These are phyloP conservation scores for Strobilomyces echinocephalus DNA, from an alignment of 768 basidiomycete species.

Conservation along the genomic window DNA sequence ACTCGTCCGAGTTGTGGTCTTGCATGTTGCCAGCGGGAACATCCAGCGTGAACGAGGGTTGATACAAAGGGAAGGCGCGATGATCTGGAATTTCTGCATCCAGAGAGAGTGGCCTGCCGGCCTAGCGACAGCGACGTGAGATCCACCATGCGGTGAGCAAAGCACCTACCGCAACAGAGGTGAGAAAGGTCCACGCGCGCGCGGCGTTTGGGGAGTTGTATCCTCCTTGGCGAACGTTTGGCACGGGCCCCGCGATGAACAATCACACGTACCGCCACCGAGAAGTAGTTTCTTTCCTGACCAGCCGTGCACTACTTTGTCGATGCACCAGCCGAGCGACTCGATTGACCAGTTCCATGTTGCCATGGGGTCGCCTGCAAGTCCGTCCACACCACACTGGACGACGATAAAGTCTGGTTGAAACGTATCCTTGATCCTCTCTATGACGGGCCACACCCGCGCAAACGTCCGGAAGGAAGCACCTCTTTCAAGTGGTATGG, in stretches of 20 bases:
- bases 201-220: constrained; percentile 83
- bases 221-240: constrained; percentile 50
- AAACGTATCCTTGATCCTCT: constrained; percentile 56
- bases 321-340: constrained; percentile 66
- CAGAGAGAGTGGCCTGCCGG: constrained; percentile 47
- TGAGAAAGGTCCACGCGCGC: constrained; percentile 81
- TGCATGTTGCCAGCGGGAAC: constrained; percentile 67
- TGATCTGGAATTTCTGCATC: constrained; percentile 77
- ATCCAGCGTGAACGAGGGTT: constrained; percentile 77
- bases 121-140: constrained; percentile 33
- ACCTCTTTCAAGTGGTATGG: constrained; percentile 72
- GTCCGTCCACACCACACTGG: constrained; percentile 84
- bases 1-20: constrained; percentile 65
- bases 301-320: constrained; percentile 51
- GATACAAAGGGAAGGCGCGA: constrained; percentile 63
- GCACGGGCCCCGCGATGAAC: neutral
- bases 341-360: constrained; percentile 70
- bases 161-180: constrained; percentile 62
- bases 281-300: constrained; percentile 61
- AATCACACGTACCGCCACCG: constrained; percentile 55
- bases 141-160: neutral
- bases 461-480: constrained; percentile 60
- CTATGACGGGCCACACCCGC: constrained; percentile 61
- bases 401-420: constrained; percentile 74
- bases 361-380: constrained; percentile 78